Evolutionary conservation across 2,329 filamentous ascomycete species (phyloP), one percentile per base, ranked within the genome.

Genomic region (Epichloe uncinata): DNA sequence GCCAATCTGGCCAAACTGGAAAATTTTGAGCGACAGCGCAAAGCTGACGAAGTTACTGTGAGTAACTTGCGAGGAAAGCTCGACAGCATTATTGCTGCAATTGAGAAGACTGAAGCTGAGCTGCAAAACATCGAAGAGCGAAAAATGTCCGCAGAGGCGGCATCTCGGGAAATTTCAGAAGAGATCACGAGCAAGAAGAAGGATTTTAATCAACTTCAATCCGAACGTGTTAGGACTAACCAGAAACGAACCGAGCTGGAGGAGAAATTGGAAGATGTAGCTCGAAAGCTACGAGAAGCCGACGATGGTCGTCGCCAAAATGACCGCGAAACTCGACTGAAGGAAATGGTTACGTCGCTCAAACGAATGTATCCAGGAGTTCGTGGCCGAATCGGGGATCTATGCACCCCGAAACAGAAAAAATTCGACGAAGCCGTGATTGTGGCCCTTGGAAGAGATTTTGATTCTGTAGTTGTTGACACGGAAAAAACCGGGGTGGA

Each of bases 321-420:
- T 57, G 85, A 90, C 59, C 87, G 82, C 61, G 91, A 97, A 61
- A 70, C 78, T 26, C 76, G 82, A 52, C 81, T 84, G 60, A 88
- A 87, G 59, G 90, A 95, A 62, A 85, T 87, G 61, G 83, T 97
- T 35, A 81, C 83, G 11, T 83, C 87, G 34, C 74, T 98, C 60
- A 95, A 95, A 66, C 84, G 89, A 48, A 85, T 95, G 55, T 95
- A 89, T 59, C 87, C 89, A 1, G 91, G 91, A 44, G 91, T 98
- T 42, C 87, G 87, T 57, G 93, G 93, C 18, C 83, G 91, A 43
- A 80, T 97, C 43, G 87, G 88, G 54, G 88, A 95, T 56, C 78
- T 98, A 41, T 96, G 93, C 70, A 90, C 87, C 56, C 91, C 93
- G 1, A 97, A 96, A 67, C 88, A 96, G 69, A 96, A 95, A 69